Conservation (phyloP, 768 basidiomycete genomes). For the Naganishia vishniacii region DNA sequence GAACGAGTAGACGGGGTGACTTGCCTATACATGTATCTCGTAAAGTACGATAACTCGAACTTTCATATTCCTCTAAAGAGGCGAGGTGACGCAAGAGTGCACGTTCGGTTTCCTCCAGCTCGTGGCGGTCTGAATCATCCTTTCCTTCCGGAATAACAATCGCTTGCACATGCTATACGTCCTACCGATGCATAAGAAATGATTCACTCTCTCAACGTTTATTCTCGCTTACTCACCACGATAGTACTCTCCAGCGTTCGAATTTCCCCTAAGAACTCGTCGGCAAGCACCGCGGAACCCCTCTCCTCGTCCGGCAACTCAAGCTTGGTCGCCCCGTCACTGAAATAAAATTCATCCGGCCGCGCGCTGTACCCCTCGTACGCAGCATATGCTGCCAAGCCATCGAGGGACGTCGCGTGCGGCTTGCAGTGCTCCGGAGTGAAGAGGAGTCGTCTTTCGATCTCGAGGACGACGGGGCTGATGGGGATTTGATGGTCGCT, state of each 20-base stretch:
- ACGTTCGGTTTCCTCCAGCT: background rate
- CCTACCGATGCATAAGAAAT: background rate
- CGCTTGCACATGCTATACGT: background rate
- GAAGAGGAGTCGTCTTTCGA: conserved; percentile 3
- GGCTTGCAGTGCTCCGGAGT: background rate
- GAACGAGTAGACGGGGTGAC: background rate
- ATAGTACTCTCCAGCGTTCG: background rate
- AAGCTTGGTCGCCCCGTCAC: background rate
- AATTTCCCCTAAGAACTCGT: background rate
- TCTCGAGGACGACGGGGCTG: conserved; percentile 15
- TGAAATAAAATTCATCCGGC: conserved; percentile 11
- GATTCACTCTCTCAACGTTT: background rate
- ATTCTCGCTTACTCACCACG: background rate
- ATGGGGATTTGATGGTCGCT: background rate
- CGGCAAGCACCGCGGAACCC: background rate
- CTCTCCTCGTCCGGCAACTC: conserved; percentile 6
- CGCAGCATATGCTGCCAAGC: background rate
- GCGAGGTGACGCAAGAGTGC: background rate
- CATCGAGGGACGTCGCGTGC: background rate
- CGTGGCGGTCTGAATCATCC: background rate
- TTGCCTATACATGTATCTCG: conserved; percentile 14
- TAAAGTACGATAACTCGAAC: background rate
- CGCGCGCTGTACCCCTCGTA: conserved; percentile 1
- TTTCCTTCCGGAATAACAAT: background rate
- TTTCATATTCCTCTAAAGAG: background rate